phyloP scores from a whole-genome alignment of 345 rosid genomes.

The Streptanthus diversifolius region DNA sequence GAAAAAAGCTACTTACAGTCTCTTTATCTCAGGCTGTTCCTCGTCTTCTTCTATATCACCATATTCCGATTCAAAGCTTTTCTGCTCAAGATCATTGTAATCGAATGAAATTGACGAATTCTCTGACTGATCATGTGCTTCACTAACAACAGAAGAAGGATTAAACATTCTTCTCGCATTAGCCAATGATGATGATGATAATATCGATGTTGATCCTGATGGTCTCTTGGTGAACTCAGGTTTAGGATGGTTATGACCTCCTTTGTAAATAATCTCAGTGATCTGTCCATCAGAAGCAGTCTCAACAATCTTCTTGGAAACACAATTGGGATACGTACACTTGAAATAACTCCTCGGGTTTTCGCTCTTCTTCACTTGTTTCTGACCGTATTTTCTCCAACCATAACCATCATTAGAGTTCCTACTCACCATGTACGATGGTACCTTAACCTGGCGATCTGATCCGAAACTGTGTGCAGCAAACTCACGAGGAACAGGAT shows the following conservation, averaged over 20 bases:
- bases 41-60: slow-evolving; percentile 64
- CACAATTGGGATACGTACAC: slow-evolving; percentile 85
- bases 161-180: slow-evolving; percentile 37
- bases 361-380: slow-evolving; percentile 92
- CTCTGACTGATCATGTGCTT: slow-evolving; percentile 59
- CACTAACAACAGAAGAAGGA: slow-evolving; percentile 32
- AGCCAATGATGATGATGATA: slow-evolving; percentile 14
- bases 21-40: slow-evolving; percentile 72
- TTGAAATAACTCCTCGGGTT: slow-evolving; percentile 97
- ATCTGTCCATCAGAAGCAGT: slow-evolving; percentile 81
- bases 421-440: slow-evolving; percentile 46
- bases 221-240: slow-evolving; percentile 82
- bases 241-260: slow-evolving; percentile 90
- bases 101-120: slow-evolving; percentile 76
- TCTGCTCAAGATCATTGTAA: slow-evolving; percentile 64
- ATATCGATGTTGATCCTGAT: slow-evolving; percentile 39
- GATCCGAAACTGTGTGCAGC: slow-evolving; percentile 36
- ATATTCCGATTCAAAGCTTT: slow-evolving; percentile 57
- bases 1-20: slow-evolving; percentile 59
- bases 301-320: slow-evolving; percentile 94
- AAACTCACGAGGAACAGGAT: slow-evolving; percentile 44
- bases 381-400: slow-evolving; percentile 97
- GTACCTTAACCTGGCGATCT: slow-evolving; percentile 22
- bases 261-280: slow-evolving; percentile 94
- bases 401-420: slow-evolving; percentile 89